Base-by-base conservation (phyloP, 257 asterid species). In the Solanum microdontum region DNA sequence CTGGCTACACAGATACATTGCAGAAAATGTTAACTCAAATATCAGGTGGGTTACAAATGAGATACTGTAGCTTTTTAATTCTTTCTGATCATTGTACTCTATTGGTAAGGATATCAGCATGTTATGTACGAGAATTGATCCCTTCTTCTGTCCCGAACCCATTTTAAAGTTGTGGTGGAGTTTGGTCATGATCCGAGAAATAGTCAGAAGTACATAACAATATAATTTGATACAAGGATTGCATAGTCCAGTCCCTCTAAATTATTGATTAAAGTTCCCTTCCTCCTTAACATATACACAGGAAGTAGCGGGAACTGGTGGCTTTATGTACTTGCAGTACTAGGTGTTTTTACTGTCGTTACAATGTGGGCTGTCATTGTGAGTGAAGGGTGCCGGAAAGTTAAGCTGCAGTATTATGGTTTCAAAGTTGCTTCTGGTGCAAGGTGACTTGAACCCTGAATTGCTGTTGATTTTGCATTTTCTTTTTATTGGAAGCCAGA, bases 361-460 rank as follows among this genome's bases (percentile, higher is more conserved):
- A 96, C 99, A 34, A 94, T 97, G 97, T 97, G 97, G 98, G 99
- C 99, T 1, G 98, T 97, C 33, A 90, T 96, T 30, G 95, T 97
- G 70, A 97, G 98, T 30, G 99, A 97, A 93, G 98, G 99, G 87
- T 97, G 98, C 93, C 92, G 99, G 95, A 97, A 97, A 91, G 92
- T 96, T 90, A 95, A 95, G 93, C 93, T 97, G 93, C 99, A 95
- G 88, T 97, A 97, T 90, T 97, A 96, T 86, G 99, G 99, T 88
- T 97, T 96, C 91, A 96, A 94, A 93, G 98, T 96, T 86, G 98
- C 99, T 89, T 97, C 99, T 85, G 93, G 97, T 84, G 88, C 98
- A 89, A 95, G 99, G 99, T 97, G 89, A 87, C 85, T 26, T 39
- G 26, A 51, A 7, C 69, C 24, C 40, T 17, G 68, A 80, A 80